phyloP scores from a whole-genome alignment of 192 early-diverging fungal genomes.

The Coemansia reversa region DNA sequence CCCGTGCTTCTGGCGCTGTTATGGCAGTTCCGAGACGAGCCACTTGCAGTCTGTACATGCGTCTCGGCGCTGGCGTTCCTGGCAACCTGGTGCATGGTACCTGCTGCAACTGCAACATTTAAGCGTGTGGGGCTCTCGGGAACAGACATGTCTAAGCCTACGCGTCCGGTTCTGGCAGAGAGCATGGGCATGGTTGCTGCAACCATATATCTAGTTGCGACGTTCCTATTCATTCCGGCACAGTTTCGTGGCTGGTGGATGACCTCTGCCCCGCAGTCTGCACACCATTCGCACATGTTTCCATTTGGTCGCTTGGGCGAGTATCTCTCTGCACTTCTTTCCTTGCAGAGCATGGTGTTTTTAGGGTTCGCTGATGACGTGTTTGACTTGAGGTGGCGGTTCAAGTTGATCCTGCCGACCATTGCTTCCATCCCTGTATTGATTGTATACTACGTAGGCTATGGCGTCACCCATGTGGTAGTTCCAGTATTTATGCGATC shows the following conservation, averaged over 20 bases:
- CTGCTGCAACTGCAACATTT: slow-evolving; percentile 65
- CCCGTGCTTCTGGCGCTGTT: slow-evolving; percentile 56
- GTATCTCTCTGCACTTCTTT: slow-evolving; percentile 84
- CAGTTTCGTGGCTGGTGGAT: slow-evolving; percentile 87
- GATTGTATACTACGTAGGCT: slow-evolving; percentile 90
- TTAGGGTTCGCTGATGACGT: slow-evolving; percentile 99
- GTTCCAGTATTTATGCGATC: slow-evolving; percentile 81
- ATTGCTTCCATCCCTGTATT: slow-evolving; percentile 91
- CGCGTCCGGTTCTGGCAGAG: slow-evolving; percentile 73
- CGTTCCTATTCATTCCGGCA: slow-evolving; percentile 93
- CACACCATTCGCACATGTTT: slow-evolving; percentile 20
- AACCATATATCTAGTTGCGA: slow-evolving; percentile 78
- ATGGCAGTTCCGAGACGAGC: slow-evolving; percentile 66
- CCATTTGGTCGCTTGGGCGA: slow-evolving; percentile 72
- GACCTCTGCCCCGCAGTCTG: slow-evolving; percentile 5
- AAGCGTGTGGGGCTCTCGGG: slow-evolving; percentile 76
- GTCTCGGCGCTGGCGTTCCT: slow-evolving; percentile 69
- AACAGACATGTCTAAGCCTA: slow-evolving; percentile 75
- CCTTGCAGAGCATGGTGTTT: slow-evolving; percentile 95
- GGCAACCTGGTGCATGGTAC: slow-evolving; percentile 72
- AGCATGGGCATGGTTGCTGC: slow-evolving; percentile 90
- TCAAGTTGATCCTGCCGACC: slow-evolving; percentile 91
- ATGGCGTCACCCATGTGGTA: slow-evolving; percentile 82
- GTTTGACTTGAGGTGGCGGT: slow-evolving; percentile 91
- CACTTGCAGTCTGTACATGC: slow-evolving; percentile 68